Evolutionary conservation across 306 rosid genomes (phyloP).

Genomic region (Prunus kanzakura): DNA sequence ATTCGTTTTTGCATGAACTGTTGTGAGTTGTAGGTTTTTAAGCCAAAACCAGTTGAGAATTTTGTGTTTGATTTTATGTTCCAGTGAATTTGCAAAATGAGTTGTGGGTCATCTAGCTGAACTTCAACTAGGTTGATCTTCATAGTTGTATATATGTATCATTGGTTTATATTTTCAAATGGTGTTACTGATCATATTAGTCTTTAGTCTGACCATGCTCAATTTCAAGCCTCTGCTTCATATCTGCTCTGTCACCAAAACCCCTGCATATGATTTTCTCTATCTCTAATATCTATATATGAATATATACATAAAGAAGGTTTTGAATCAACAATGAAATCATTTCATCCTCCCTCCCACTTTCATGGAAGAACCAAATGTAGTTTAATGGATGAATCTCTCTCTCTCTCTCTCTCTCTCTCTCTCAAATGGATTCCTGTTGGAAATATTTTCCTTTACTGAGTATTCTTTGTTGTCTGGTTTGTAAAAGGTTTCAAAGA

Average conservation of each 20-base stretch:
- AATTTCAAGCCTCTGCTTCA: neutral
- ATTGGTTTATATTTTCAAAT: neutral
- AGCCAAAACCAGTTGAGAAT: neutral
- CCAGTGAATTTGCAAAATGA: neutral
- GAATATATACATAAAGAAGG: neutral
- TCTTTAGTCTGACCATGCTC: neutral
- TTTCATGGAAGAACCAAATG: neutral
- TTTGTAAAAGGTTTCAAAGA: slow-evolving; percentile 63
- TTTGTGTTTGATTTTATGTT: neutral
- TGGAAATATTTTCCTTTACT: neutral
- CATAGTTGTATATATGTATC: neutral
- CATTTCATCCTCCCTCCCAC: neutral
- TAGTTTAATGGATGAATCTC: neutral
- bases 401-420: slow-evolving; percentile 5
- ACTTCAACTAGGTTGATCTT: neutral
- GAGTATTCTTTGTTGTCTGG: slow-evolving; percentile 6
- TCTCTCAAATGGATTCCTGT: neutral
- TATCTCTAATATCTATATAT: neutral
- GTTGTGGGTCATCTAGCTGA: neutral
- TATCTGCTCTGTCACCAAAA: neutral
- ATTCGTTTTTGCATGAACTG: neutral
- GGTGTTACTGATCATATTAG: neutral
- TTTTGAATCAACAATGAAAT: neutral
- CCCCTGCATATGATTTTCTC: neutral
- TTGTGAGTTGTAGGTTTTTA: neutral